Percentiles rank a stretch among this genome's conserved stretches.
These are phyloP conservation scores for Magnolia kwangsiensis DNA, from an alignment of 164 flowering plant species.

Conservation along the genomic window DNA sequence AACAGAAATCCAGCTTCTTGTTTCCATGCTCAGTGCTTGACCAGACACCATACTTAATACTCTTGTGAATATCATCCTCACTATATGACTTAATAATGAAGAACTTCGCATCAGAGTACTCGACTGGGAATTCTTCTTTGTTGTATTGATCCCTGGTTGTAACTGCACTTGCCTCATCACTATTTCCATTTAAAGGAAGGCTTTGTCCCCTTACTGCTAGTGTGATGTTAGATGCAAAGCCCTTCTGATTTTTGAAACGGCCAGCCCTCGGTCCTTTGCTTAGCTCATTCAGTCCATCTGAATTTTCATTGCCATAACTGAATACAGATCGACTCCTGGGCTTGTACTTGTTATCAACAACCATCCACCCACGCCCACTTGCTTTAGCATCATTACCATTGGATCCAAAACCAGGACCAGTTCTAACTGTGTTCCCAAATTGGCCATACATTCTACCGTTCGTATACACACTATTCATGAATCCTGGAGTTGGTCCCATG, in stretches of 20 bases:
- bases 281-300: conserved; percentile 80
- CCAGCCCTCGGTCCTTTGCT: conserved; percentile 83
- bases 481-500: conserved; percentile 28
- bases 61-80: conserved; percentile 92
- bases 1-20: conserved; percentile 80
- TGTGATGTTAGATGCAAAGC: conserved; percentile 25
- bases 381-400: conserved; percentile 29
- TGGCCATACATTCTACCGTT: conserved; percentile 43
- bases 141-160: conserved; percentile 64
- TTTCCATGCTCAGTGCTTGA: conserved; percentile 88
- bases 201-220: conserved; percentile 56
- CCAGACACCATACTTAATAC: conserved; percentile 87
- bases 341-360: conserved; percentile 58
- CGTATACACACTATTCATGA: conserved; percentile 39
- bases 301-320: conserved; percentile 51
- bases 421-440: conserved; percentile 29
- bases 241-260: conserved; percentile 53
- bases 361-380: conserved; percentile 54
- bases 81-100: conserved; percentile 88
- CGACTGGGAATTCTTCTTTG: conserved; percentile 54
- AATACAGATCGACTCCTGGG: conserved; percentile 53
- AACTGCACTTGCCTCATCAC: conserved; percentile 24
- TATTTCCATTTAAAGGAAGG: conserved; percentile 21
- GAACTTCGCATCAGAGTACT: conserved; percentile 70
- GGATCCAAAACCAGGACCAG: conserved; percentile 34